Conservation (phyloP, 768 basidiomycete species). For the Russula virescens region DNA sequence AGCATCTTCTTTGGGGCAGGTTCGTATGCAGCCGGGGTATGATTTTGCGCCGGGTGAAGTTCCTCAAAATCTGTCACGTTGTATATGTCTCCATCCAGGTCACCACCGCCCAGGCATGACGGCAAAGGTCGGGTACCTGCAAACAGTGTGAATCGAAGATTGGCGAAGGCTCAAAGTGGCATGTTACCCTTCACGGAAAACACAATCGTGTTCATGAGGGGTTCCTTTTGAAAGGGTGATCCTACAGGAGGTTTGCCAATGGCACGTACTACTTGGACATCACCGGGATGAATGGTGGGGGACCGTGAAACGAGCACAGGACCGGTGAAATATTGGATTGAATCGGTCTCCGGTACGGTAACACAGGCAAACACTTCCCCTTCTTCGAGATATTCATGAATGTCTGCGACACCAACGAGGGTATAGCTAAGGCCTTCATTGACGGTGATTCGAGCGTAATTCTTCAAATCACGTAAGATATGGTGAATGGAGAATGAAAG, state of each 20-base stretch:
- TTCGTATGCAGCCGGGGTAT: constrained; percentile 43
- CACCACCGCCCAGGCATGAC: constrained; percentile 61
- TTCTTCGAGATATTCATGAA: constrained; percentile 46
- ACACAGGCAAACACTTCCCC: constrained; percentile 60
- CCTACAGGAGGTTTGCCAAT: constrained; percentile 53
- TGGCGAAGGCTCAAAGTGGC: background rate
- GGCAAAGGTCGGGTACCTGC: constrained; percentile 55
- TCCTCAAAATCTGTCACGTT: constrained; percentile 34
- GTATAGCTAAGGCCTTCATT: constrained; percentile 47
- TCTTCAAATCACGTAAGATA: constrained; percentile 59
- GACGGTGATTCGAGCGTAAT: constrained; percentile 60
- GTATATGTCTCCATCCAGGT: constrained; percentile 62
- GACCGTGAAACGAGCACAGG: constrained; percentile 54
- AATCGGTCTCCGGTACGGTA: constrained; percentile 35
- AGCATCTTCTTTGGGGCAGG: constrained; percentile 43
- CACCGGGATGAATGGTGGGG: constrained; percentile 65
- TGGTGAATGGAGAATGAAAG: constrained; percentile 54
- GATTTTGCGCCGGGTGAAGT: constrained; percentile 28
- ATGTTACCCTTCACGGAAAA: constrained; percentile 53
- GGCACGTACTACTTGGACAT: constrained; percentile 53
- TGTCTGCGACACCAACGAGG: constrained; percentile 67
- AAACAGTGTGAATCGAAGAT: background rate
- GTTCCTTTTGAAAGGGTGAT: constrained; percentile 48
- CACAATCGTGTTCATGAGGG: constrained; percentile 56
- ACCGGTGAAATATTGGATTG: constrained; percentile 46